These are phyloP conservation scores for Arthroderma sp. DNA, from an alignment of 2,329 filamentous ascomycete species.

Conservation along the genomic window DNA sequence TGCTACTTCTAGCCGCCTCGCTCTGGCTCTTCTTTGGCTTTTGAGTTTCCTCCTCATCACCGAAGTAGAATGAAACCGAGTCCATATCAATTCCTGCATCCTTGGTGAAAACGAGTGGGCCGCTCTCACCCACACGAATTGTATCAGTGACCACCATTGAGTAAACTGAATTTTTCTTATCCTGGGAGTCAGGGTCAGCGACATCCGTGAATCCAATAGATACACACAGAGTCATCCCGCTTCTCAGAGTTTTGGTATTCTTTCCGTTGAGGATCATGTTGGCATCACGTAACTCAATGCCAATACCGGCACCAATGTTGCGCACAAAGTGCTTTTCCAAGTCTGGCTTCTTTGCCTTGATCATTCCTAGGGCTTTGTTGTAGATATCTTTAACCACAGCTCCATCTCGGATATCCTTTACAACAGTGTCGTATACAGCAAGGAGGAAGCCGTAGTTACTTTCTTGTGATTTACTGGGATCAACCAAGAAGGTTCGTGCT, in stretches of 20 bases:
- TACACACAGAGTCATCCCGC: slow-evolving; percentile 92
- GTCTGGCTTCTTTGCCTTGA: slow-evolving; percentile 86
- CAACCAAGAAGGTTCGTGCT: slow-evolving; percentile 86
- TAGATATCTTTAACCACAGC: slow-evolving; percentile 82
- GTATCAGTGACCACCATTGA: slow-evolving; percentile 88
- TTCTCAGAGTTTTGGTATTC: slow-evolving; percentile 69
- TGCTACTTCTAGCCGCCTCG: slow-evolving; percentile 67
- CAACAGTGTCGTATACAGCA: slow-evolving; percentile 72
- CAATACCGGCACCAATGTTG: slow-evolving; percentile 82
- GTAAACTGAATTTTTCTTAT: slow-evolving; percentile 80
- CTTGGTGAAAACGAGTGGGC: slow-evolving; percentile 75
- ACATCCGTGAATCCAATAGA: slow-evolving; percentile 84
- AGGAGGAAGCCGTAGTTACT: slow-evolving; percentile 83
- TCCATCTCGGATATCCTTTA: slow-evolving; percentile 84
- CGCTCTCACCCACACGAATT: slow-evolving; percentile 61
- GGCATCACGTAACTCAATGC: slow-evolving; percentile 76
- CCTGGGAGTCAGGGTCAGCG: slow-evolving; percentile 72
- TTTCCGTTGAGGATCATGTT: slow-evolving; percentile 79
- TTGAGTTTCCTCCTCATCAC: slow-evolving; percentile 75
- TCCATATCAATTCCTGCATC: slow-evolving; percentile 86
- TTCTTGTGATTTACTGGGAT: slow-evolving; percentile 93
- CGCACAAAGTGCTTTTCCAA: slow-evolving; percentile 91
- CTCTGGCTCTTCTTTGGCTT: slow-evolving; percentile 75
- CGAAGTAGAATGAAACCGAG: slow-evolving; percentile 96
- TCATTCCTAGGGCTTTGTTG: slow-evolving; percentile 64